These are phyloP conservation scores for Coprinellus micaceus DNA, from an alignment of 768 basidiomycete genomes.

Conservation along the genomic window DNA sequence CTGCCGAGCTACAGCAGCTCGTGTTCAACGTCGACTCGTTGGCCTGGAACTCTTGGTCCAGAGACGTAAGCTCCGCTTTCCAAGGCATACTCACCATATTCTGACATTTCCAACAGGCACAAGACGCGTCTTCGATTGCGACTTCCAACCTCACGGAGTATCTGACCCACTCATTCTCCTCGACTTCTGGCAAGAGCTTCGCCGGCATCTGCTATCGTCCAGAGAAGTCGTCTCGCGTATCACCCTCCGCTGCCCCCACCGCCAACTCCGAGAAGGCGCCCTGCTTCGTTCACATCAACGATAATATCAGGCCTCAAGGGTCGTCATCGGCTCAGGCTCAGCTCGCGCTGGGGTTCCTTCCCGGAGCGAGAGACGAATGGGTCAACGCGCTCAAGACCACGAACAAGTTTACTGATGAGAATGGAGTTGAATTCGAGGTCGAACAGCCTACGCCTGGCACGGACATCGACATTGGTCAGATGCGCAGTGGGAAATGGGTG, in stretches of 20 bases:
- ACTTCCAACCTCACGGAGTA: conserved; percentile 47
- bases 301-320: conserved; percentile 24
- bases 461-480: conserved; percentile 57
- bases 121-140: conserved; percentile 38
- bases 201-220: conserved; percentile 49
- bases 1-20: conserved; percentile 73
- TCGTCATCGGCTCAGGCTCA: conserved; percentile 40
- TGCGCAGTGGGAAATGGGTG: conserved; percentile 84
- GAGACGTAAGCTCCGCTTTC: conserved; percentile 19
- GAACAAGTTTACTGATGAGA: conserved; percentile 29
- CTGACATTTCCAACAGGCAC: background rate
- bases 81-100: background rate
- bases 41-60: conserved; percentile 14
- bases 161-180: conserved; percentile 38
- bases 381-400: conserved; percentile 31
- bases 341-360: conserved; percentile 39
- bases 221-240: background rate
- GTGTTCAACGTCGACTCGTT: conserved; percentile 49
- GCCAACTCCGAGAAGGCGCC: conserved; percentile 28
- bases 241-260: conserved; percentile 20
- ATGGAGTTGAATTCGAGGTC: conserved; percentile 47
- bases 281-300: conserved; percentile 31
- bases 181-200: conserved; percentile 44
- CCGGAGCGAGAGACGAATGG: conserved; percentile 51
- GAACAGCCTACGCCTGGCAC: conserved; percentile 39